Conservation (phyloP, 2,329 filamentous ascomycete genomes). For the Dichotomopilus funicola region DNA sequence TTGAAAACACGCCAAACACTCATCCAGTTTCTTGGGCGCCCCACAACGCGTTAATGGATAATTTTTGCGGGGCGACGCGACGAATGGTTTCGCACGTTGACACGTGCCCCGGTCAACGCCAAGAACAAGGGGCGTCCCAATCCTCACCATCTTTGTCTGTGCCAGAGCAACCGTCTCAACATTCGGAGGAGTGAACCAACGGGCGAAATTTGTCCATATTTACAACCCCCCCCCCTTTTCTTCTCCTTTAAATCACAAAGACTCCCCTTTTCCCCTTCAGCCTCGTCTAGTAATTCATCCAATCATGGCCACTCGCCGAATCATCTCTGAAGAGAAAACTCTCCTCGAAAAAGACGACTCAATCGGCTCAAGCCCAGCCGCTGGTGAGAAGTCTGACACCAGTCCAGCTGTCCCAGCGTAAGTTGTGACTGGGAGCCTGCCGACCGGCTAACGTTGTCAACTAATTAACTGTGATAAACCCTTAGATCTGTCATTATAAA, state of each 20-base stretch:
- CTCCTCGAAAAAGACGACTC: conserved; percentile 54
- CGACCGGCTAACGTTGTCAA: background rate
- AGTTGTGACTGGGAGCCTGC: conserved; percentile 29
- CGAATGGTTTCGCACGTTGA: conserved; percentile 11
- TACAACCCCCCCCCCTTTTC: background rate
- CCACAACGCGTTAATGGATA: conserved; percentile 14
- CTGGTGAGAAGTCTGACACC: conserved; percentile 60
- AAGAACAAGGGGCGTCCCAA: too few species aligned
- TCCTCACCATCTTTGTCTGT: background rate
- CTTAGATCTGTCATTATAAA: conserved; percentile 77
- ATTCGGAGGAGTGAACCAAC: background rate
- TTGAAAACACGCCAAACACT: background rate
- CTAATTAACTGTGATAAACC: background rate
- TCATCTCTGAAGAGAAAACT: conserved; percentile 59
- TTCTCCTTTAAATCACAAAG: background rate
- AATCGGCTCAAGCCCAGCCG: conserved; percentile 33
- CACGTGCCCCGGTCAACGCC: conserved; percentile 16
- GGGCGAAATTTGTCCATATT: background rate
- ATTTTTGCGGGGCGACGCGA: conserved; percentile 20
- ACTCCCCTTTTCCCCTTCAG: background rate
- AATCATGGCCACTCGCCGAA: conserved; percentile 65
- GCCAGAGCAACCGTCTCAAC: background rate
- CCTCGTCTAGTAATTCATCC: background rate
- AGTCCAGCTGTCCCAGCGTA: conserved; percentile 79
- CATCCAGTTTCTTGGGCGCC: background rate